These are phyloP conservation scores for Lophiostoma macrostomum DNA, from an alignment of 495 filamentous ascomycete species.

Conservation along the genomic window DNA sequence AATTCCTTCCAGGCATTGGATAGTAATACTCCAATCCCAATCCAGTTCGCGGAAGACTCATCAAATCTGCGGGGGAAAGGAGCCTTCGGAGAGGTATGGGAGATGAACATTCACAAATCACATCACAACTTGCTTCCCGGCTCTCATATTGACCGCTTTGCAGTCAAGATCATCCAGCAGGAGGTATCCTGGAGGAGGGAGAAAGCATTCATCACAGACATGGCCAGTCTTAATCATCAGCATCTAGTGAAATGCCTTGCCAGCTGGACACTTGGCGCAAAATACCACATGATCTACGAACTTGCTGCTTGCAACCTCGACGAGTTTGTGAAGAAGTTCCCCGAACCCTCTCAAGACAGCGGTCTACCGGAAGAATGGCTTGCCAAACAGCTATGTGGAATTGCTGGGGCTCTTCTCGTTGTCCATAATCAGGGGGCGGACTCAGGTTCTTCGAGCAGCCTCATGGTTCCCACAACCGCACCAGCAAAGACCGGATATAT, in stretches of 20 bases:
- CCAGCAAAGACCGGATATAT: slow-evolving; percentile 4
- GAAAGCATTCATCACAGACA: neutral
- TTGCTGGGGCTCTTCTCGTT: slow-evolving; percentile 5
- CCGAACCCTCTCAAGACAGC: neutral
- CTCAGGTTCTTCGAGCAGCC: neutral
- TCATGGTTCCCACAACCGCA: neutral
- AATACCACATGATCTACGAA: slow-evolving; percentile 17
- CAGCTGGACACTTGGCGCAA: slow-evolving; percentile 7
- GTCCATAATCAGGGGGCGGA: neutral
- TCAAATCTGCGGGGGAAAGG: slow-evolving; percentile 2
- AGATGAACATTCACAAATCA: slow-evolving; percentile 3
- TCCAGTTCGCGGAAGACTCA: slow-evolving; percentile 1
- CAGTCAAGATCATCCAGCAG: slow-evolving; percentile 9
- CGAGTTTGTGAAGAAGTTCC: neutral
- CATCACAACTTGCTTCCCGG: neutral
- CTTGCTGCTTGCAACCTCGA: slow-evolving; percentile 8
- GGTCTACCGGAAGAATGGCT: neutral
- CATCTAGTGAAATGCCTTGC: slow-evolving; percentile 11
- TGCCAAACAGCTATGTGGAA: slow-evolving; percentile 6
- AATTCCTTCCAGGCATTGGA: slow-evolving; percentile 1
- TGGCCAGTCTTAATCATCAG: neutral
- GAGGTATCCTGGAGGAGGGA: slow-evolving; percentile 2
- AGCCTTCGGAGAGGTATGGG: slow-evolving; percentile 13
- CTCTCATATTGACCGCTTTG: neutral
- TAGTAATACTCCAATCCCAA: slow-evolving; percentile 7